Evolutionary conservation across 78 protist genomes (phyloP).

Genomic region (Creolimax fragrantissima): DNA sequence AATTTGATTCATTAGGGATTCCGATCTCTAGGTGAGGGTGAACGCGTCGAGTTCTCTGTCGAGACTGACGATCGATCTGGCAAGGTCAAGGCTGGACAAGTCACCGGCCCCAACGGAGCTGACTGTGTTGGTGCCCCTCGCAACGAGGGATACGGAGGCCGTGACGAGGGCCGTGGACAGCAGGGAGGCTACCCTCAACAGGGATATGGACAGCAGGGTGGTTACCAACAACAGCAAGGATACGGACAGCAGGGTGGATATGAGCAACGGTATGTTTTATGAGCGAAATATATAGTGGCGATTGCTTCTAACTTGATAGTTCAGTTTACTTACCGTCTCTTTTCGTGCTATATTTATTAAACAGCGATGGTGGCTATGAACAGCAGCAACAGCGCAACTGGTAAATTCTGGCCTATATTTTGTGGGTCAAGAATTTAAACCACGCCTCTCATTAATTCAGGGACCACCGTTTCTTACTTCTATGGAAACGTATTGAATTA

Average conservation of each 20-base stretch:
- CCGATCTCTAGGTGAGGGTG: constrained; percentile 20
- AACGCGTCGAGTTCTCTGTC: background rate
- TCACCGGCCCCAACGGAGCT: constrained; percentile 6
- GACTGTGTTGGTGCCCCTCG: background rate
- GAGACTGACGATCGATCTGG: background rate
- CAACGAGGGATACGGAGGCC: background rate
- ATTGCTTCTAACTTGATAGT: background rate
- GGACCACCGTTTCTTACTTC: background rate
- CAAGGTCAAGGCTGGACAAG: background rate
- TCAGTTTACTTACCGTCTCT: background rate
- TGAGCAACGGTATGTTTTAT: background rate
- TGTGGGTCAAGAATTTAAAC: background rate
- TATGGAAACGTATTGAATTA: background rate
- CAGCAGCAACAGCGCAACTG: background rate
- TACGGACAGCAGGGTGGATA: constrained; percentile 6
- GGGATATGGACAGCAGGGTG: background rate
- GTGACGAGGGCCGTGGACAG: background rate
- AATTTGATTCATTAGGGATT: no score
- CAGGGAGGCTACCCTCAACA: background rate
- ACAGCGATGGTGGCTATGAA: background rate
- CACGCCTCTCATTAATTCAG: background rate
- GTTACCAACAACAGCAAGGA: background rate
- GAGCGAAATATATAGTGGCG: no score
- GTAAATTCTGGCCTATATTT: background rate
- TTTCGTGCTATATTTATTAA: background rate